Conservation (phyloP, 345 rosid genomes). For the Salix dunnii region DNA sequence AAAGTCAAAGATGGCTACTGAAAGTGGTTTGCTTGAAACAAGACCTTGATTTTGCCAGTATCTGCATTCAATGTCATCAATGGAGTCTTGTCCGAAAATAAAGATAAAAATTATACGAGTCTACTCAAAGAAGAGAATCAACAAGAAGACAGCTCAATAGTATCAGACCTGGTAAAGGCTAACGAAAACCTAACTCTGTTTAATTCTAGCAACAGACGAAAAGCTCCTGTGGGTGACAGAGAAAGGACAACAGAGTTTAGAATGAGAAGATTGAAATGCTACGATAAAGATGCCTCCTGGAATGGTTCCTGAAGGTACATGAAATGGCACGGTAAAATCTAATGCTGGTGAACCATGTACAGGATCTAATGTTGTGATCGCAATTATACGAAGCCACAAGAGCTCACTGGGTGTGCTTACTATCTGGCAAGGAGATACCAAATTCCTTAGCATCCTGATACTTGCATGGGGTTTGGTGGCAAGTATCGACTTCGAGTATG, state of each 20-base stretch:
- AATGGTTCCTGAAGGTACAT: slow-evolving; percentile 50
- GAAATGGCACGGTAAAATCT: too few relatives aligned
- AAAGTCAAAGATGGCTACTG: too few relatives aligned
- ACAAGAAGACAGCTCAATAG: not conserved
- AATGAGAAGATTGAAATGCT: slow-evolving; percentile 77
- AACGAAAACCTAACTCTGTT: slow-evolving; percentile 38
- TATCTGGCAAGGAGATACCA: slow-evolving; percentile 61
- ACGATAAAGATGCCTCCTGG: slow-evolving; percentile 81
- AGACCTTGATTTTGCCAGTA: too few relatives aligned
- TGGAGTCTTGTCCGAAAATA: too few relatives aligned
- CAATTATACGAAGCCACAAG: slow-evolving; percentile 83
- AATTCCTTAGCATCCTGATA: slow-evolving; percentile 81
- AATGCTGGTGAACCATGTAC: slow-evolving; percentile 63
- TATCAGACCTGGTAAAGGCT: slow-evolving; percentile 52
- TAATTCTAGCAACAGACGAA: slow-evolving; percentile 51
- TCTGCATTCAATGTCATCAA: too few relatives aligned
- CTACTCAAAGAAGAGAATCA: not conserved
- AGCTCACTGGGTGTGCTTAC: slow-evolving; percentile 79
- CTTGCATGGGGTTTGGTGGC: slow-evolving; percentile 98
- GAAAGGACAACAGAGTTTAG: too few relatives aligned
- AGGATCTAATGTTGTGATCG: slow-evolving; percentile 56
- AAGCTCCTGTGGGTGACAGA: slow-evolving; percentile 54
- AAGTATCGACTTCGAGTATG: slow-evolving; percentile 84
- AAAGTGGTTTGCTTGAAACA: too few relatives aligned
- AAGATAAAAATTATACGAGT: too few relatives aligned